These are phyloP conservation scores for Forsythia suspensa DNA, from an alignment of 257 asterid species.

Conservation along the genomic window DNA sequence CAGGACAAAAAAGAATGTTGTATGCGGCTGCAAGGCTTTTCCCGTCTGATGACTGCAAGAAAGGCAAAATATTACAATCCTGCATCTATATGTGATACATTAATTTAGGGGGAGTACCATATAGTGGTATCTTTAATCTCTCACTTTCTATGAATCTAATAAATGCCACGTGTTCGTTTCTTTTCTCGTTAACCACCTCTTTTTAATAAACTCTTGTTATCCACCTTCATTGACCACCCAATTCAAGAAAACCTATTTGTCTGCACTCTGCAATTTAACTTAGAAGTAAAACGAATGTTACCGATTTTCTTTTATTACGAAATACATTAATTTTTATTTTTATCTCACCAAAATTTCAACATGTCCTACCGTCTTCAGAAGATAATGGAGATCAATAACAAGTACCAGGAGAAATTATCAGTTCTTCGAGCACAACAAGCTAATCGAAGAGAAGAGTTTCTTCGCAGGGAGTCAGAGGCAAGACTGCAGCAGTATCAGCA, in stretches of 20 bases:
- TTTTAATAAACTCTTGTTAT: background rate
- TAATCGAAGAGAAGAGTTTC: conserved; percentile 20
- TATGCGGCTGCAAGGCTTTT: background rate
- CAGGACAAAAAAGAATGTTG: background rate
- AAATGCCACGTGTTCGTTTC: background rate
- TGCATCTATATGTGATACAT: background rate
- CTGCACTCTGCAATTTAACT: background rate
- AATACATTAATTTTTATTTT: background rate
- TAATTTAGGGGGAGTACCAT: background rate
- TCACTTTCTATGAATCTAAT: background rate
- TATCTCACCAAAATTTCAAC: background rate
- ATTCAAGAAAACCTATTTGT: background rate
- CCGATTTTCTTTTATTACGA: background rate
- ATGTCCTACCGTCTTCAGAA: conserved; percentile 8
- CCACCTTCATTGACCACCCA: background rate
- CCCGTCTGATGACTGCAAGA: background rate
- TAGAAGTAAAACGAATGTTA: background rate
- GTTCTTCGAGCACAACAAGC: conserved; percentile 20
- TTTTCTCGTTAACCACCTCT: background rate
- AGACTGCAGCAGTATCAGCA: conserved; percentile 14
- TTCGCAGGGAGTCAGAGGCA: conserved; percentile 23
- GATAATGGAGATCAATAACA: conserved; percentile 18
- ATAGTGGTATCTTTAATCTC: background rate
- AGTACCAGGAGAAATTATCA: conserved; percentile 21
- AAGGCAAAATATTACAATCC: background rate